Evolutionary conservation across 2,329 filamentous ascomycete species (phyloP), one percentile per base, ranked within the genome.

Genomic region (Hyphodiscus sp.): DNA sequence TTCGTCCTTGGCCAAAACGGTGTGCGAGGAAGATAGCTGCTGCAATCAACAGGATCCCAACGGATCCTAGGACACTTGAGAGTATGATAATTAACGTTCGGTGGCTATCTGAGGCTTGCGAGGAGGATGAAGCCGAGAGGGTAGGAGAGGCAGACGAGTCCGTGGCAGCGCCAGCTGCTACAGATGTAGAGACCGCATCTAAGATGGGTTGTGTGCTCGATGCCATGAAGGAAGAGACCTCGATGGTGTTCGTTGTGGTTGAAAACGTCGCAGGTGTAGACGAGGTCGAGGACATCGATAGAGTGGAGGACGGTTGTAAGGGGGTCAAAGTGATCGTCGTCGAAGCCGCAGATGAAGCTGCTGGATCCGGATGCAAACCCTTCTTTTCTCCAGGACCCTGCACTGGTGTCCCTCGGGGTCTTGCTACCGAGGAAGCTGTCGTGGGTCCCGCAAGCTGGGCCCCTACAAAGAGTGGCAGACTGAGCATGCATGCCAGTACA

Each of bases 1-100:
- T 58, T 33, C 68, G 68, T 23, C 58, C 51, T 50, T 45, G 53
- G 9, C 55, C 57, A 53, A 61, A 64, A 8, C 61, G 64, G 16
- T 47, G 49, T 29, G 56, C 13, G 38, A 67, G 59, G 33, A 61
- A 63, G 20, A 61, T 26, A 18, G 52, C 54, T 1, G 52, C 45
- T 4, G 41, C 41, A 48, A 66, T 50, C 11, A 65, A 44, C 23
- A 63, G 16, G 10, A 68, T 42, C n/a, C 59, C 63, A 29, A 64
- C 20, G 16, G 57, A 53, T n/a, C 65, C 63, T 18, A 68, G 54
- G 16, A 67, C 61, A 3, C 52, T 49, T 20, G 61, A 61, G 9
- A 67, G 54, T 45, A 65, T 54, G 20, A 66, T 64, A 13, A 65
- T 53, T 45, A 65, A 45, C 13, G 47, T 62, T 26, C 49, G 53